Conservation (phyloP, 2,329 filamentous ascomycete species). For the Colletotrichum kahawae region DNA sequence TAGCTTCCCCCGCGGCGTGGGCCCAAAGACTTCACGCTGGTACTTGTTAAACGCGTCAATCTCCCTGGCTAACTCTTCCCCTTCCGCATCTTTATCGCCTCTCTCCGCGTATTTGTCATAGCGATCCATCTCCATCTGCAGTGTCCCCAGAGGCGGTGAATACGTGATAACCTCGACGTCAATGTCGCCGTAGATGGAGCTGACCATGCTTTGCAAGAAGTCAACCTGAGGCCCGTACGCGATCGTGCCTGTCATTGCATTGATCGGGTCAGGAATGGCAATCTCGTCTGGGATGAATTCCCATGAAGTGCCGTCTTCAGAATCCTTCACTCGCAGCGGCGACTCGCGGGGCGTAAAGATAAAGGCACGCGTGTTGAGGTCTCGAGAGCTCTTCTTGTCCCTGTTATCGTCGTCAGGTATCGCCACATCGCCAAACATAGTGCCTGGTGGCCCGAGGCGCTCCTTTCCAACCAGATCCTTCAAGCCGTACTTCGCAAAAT, state of each 20-base stretch:
- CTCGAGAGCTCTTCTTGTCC: background rate
- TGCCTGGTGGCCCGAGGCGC: background rate
- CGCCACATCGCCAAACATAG: background rate
- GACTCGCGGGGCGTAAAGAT: background rate
- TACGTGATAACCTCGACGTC: background rate
- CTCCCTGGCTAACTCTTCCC: background rate
- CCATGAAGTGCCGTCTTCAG: background rate
- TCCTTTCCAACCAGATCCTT: background rate
- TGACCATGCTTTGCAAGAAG: background rate
- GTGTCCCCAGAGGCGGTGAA: background rate
- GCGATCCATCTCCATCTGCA: background rate
- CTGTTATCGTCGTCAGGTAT: background rate
- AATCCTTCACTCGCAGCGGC: fast-evolving
- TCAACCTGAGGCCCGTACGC: background rate
- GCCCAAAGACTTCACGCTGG: background rate
- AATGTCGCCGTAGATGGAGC: background rate
- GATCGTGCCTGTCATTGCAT: background rate
- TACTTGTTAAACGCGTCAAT: background rate
- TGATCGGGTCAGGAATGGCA: background rate
- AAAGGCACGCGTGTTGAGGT: background rate
- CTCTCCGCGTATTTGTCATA: fast-evolving
- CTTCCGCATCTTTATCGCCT: fast-evolving
- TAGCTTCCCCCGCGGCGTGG: background rate
- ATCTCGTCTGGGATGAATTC: background rate
- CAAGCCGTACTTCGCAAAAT: background rate